phyloP scores from a whole-genome alignment of 2,329 filamentous ascomycete genomes.

The Fusarium sp. region DNA sequence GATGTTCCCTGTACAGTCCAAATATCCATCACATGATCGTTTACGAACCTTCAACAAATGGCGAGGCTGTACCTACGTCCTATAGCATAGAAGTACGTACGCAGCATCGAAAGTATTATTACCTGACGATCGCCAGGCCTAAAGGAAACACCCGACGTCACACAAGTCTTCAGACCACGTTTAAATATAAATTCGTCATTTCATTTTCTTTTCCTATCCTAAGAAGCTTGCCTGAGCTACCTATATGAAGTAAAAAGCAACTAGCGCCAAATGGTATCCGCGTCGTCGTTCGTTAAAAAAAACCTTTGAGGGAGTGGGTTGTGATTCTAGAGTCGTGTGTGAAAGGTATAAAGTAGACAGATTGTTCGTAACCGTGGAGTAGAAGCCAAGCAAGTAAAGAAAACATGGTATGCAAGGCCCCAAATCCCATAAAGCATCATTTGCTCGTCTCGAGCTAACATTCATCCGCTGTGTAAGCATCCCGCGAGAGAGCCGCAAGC shows the following conservation, averaged over 20 bases:
- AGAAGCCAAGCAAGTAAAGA: constrained; percentile 32
- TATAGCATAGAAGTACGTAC: no score
- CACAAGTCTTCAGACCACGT: background rate
- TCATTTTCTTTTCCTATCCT: constrained; percentile 43
- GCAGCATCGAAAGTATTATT: no score
- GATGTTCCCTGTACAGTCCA: no score
- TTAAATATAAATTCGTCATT: constrained; percentile 19
- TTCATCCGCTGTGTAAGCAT: constrained; percentile 49
- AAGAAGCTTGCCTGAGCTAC: constrained; percentile 41
- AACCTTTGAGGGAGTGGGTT: constrained; percentile 31
- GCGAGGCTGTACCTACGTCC: no score
- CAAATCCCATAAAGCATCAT: constrained; percentile 34
- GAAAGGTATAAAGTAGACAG: constrained; percentile 38
- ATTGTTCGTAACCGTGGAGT: constrained; percentile 10
- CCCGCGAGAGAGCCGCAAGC: constrained; percentile 48
- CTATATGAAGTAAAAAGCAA: constrained; percentile 37
- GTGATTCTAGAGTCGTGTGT: constrained; percentile 42
- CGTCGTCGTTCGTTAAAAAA: constrained; percentile 32
- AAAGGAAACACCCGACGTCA: background rate
- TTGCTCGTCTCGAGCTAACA: constrained; percentile 49
- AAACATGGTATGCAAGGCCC: constrained; percentile 24
- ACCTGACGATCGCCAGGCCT: no score
- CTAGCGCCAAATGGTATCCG: constrained; percentile 39
- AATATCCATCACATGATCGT: no score
- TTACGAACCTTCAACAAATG: no score